A percentile compares a stretch with the other conserved stretches of the same genome.
phyloP scores from a whole-genome alignment of 805 yeast species.

The Metschnikowia continentalis region DNA sequence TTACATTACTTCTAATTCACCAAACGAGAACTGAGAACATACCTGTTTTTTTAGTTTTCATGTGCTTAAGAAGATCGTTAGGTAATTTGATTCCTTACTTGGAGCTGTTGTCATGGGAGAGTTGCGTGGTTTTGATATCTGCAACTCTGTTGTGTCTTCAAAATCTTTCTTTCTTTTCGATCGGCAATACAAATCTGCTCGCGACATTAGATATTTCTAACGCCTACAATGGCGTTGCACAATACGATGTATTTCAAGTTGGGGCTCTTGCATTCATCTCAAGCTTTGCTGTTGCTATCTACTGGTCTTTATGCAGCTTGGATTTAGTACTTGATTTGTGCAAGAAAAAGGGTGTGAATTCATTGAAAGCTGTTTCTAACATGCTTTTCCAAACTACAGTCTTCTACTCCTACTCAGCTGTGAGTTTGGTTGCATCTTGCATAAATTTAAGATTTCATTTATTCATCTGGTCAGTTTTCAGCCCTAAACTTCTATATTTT shows the following conservation, averaged over 20 bases:
- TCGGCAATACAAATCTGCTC: slow-evolving; percentile 88
- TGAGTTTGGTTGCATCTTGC: slow-evolving; percentile 65
- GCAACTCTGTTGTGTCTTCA: slow-evolving; percentile 53
- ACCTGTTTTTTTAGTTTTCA: slow-evolving; percentile 48
- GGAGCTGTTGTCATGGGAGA: slow-evolving; percentile 16
- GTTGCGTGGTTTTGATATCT: slow-evolving; percentile 21
- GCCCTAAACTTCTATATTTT: slow-evolving; percentile 83
- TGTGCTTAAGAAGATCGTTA: slow-evolving; percentile 21
- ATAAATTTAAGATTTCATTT: slow-evolving; percentile 73
- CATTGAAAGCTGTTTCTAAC: neutral
- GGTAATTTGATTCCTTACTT: slow-evolving; percentile 6
- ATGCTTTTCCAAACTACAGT: slow-evolving; percentile 13
- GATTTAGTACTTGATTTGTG: slow-evolving; percentile 18
- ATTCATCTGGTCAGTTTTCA: slow-evolving; percentile 96
- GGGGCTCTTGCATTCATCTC: slow-evolving; percentile 75
- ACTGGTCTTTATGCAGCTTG: slow-evolving; percentile 59
- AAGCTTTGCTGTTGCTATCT: slow-evolving; percentile 84
- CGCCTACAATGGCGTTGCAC: slow-evolving; percentile 82
- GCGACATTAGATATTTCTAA: slow-evolving; percentile 88
- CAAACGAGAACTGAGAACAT: slow-evolving; percentile 54
- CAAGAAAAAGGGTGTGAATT: neutral
- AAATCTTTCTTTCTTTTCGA: slow-evolving; percentile 74
- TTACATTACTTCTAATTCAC: slow-evolving; percentile 44
- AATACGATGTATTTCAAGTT: slow-evolving; percentile 65
- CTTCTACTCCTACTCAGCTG: slow-evolving; percentile 58